Evolutionary conservation across 2,329 filamentous ascomycete genomes (phyloP).

Genomic region (Ceratocystis papillata): DNA sequence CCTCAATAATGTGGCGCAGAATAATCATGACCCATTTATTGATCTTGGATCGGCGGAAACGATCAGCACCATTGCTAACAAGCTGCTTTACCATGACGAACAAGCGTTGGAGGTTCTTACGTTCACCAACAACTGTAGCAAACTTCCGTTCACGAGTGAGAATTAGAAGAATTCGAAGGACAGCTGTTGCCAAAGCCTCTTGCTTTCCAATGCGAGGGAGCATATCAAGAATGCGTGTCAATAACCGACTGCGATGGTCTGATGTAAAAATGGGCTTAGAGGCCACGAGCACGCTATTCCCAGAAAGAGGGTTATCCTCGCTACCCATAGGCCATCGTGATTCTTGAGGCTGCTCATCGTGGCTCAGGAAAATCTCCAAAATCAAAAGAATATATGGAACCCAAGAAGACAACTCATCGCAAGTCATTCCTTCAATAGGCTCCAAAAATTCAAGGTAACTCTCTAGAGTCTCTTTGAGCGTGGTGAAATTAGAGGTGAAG

Average conservation of each 20-base stretch:
- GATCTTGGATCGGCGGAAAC: conserved; percentile 48
- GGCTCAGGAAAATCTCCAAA: conserved; percentile 77
- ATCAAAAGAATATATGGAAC: conserved; percentile 83
- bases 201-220: conserved; percentile 82
- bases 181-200: conserved; percentile 68
- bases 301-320: conserved; percentile 37
- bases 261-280: conserved; percentile 32
- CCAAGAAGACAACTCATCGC: conserved; percentile 80
- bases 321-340: conserved; percentile 55
- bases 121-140: conserved; percentile 69
- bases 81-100: conserved; percentile 96
- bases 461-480: conserved; percentile 64
- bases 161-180: conserved; percentile 74
- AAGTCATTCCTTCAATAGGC: conserved; percentile 51
- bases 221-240: conserved; percentile 69
- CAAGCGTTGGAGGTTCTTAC: conserved; percentile 75
- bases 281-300: conserved; percentile 31
- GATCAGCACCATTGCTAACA: conserved; percentile 63
- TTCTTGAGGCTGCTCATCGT: conserved; percentile 70
- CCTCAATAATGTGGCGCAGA: conserved; percentile 85
- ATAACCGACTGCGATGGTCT: conserved; percentile 53
- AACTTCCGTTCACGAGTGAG: conserved; percentile 69
- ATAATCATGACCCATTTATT: conserved; percentile 66
- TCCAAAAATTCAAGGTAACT: conserved; percentile 72
- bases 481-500: conserved; percentile 63